phyloP scores from a whole-genome alignment of 2,329 filamentous ascomycete species.

The Diaporthe vaccinii region DNA sequence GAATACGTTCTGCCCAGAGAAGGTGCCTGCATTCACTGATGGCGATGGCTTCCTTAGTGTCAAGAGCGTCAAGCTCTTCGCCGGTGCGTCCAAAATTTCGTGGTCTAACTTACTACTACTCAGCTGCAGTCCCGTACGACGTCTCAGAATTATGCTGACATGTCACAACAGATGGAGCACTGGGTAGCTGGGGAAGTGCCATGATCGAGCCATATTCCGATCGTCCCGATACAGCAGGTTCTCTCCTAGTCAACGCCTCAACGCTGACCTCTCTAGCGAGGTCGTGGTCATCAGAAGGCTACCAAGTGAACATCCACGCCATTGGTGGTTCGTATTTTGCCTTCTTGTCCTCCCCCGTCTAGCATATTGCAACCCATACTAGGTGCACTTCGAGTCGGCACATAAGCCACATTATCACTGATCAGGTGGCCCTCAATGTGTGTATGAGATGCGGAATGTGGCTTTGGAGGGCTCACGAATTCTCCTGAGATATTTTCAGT shows the following conservation, averaged over 20 bases:
- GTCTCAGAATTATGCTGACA: slow-evolving; percentile 40
- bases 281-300: slow-evolving; percentile 72
- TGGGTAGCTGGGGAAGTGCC: slow-evolving; percentile 80
- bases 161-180: slow-evolving; percentile 69
- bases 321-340: slow-evolving; percentile 61
- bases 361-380: background rate
- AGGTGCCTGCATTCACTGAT: slow-evolving; percentile 59
- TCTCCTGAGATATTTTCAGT: background rate
- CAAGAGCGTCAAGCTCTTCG: slow-evolving; percentile 78
- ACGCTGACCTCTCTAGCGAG: slow-evolving; percentile 66
- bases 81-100: slow-evolving; percentile 59
- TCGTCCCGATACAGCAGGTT: slow-evolving; percentile 71
- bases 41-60: slow-evolving; percentile 67
- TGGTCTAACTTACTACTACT: background rate
- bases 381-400: background rate
- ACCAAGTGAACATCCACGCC: slow-evolving; percentile 80
- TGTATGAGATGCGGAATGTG: no score
- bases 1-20: slow-evolving; percentile 73
- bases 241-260: slow-evolving; percentile 75
- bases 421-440: background rate
- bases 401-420: background rate
- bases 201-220: slow-evolving; percentile 80
- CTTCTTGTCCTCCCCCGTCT: background rate
- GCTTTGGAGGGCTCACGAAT: background rate
- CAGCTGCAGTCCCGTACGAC: background rate